A percentile compares a stretch with the other conserved stretches of the same genome.
Evolutionary conservation across 495 filamentous ascomycete species (phyloP).

Genomic region (Xylaria palmicola): DNA sequence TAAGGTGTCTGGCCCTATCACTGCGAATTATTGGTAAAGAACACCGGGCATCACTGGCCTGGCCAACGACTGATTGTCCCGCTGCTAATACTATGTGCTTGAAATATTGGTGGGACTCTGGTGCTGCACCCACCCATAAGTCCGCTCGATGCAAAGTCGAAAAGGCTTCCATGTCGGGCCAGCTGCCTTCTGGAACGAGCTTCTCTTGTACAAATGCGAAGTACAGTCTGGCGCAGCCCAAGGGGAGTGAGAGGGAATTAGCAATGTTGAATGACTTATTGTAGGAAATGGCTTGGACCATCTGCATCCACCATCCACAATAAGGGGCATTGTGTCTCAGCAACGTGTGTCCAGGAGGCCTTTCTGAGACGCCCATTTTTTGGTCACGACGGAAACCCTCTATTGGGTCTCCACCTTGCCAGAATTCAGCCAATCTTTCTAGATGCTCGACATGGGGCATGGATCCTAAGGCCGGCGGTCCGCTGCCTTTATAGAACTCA

Average conservation of each 20-base stretch:
- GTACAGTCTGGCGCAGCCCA: conserved; percentile 3
- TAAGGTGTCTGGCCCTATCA: neutral
- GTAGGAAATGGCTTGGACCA: neutral
- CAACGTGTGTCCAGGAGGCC: neutral
- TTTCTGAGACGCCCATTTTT: neutral
- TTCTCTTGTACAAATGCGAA: neutral
- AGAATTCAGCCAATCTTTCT: neutral
- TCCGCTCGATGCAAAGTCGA: neutral
- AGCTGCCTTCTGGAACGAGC: neutral
- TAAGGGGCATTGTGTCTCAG: neutral
- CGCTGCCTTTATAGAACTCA: neutral
- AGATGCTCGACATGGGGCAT: neutral
- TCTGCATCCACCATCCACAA: conserved; percentile 2
- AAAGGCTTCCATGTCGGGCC: conserved; percentile 5
- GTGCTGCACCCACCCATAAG: neutral
- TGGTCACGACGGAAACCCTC: neutral
- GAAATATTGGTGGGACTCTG: neutral
- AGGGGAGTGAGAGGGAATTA: neutral
- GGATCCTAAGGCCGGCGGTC: neutral
- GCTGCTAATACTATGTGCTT: neutral
- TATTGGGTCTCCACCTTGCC: neutral
- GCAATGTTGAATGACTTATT: neutral
- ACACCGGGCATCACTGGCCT: neutral
- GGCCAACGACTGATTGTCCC: neutral
- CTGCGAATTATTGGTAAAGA: neutral